phyloP scores from a whole-genome alignment of 2,329 filamentous ascomycete species.

The Colletotrichum sp. region DNA sequence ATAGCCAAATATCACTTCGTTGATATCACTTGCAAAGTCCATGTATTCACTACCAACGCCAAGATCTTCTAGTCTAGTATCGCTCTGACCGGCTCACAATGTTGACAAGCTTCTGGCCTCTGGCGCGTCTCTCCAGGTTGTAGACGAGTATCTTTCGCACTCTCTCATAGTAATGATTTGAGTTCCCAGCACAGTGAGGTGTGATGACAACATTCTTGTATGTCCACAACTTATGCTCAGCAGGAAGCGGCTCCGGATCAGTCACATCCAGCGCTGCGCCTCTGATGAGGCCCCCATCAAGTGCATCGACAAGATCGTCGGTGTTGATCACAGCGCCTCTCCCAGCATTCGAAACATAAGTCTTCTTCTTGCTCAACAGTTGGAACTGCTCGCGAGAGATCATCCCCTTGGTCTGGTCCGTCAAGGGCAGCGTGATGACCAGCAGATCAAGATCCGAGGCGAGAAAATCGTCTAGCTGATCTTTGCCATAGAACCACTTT shows the following conservation, averaged over 20 bases:
- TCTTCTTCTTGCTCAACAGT: constrained; percentile 49
- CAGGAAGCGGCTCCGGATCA: constrained; percentile 78
- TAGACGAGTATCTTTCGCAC: not conserved
- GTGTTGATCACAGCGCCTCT: constrained; percentile 59
- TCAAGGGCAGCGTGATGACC: constrained; percentile 57
- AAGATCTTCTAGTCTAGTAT: not conserved
- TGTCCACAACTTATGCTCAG: constrained; percentile 72
- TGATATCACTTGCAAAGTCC: not conserved
- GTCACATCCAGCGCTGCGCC: constrained; percentile 82
- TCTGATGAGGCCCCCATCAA: constrained; percentile 63
- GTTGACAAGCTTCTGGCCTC: not conserved
- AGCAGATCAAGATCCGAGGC: constrained; percentile 56
- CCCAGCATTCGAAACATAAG: constrained; percentile 75
- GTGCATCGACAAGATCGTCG: constrained; percentile 64
- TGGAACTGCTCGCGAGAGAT: constrained; percentile 57
- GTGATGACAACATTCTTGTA: constrained; percentile 71
- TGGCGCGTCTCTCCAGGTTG: not conserved
- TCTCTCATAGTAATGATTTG: not conserved
- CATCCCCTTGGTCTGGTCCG: constrained; percentile 48
- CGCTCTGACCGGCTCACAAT: not conserved
- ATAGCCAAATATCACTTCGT: not conserved
- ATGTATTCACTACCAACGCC: not conserved
- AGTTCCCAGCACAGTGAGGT: constrained; percentile 39
- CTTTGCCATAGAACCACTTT: constrained; percentile 57
- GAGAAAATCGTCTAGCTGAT: constrained; percentile 56